Base-by-base conservation (phyloP, 345 rosid species). In the Schrenkiella parvula region DNA sequence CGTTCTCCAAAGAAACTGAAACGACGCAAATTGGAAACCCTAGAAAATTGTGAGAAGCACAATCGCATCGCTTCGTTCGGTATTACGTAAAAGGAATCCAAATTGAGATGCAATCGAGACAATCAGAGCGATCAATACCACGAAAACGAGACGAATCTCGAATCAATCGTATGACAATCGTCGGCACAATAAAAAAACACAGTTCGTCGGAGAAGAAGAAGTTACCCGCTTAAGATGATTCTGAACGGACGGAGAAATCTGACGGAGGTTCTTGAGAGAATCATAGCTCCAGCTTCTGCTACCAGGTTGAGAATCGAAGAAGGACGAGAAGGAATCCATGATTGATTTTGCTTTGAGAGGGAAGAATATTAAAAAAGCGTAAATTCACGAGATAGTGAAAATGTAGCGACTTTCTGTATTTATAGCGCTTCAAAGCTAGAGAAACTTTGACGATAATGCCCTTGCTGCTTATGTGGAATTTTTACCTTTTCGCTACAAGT, bases 211-310 rank as follows among this genome's bases (percentile, higher is more conserved):
- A 62, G 48, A 47, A 1, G 32, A 43, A 51, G 21, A 54, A 11
- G 14, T 37, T 67, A 95, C 99, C 92, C 82, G 86, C 47, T 95
- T 92, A 38, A 95, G 98, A 81, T 95, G 99, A 17, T 79, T 44
- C 79, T 95, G 98, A 1, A 95, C 97, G 19, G 35, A 19, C 0
- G 96, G 93, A 61, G 97, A 90, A 77, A 95, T 78, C 74, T 78
- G 81, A 52, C 70, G 81, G 79, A 95, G 86, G 76, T 90, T 90
- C 71, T 77, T 77, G 43, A 77, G 87, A 48, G 96, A 81, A 25
- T 87, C 90, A 62, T 85, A 85, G 66, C 70, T 83, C 97, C 95
- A 87, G 25, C 78, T 69, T 76, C 74, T 39, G 66, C 72, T 72
- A 53, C 91, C 78, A 6, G 89, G 83, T 65, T 80, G 87, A 25